These are phyloP conservation scores for Dictyostelium intermedium DNA, from an alignment of 78 protist genomes.

Conservation along the genomic window DNA sequence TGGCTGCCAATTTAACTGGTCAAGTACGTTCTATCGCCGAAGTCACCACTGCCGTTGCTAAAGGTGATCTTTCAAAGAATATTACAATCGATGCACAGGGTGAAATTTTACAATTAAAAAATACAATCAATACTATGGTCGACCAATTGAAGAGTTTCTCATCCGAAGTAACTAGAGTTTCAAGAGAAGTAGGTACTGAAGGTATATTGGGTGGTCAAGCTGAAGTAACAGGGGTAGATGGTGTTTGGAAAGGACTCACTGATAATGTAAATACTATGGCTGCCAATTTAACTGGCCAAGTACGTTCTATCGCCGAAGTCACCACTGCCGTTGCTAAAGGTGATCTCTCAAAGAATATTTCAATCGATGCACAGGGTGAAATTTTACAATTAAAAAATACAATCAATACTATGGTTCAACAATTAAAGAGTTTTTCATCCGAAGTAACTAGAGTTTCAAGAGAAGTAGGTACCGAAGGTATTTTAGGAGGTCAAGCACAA, in stretches of 20 bases:
- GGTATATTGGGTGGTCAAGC: constrained; percentile 80
- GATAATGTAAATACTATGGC: constrained; percentile 76
- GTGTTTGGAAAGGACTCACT: constrained; percentile 41
- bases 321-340: constrained; percentile 55
- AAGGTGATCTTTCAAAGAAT: constrained; percentile 76
- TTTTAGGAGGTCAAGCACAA: constrained; percentile 66
- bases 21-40: constrained; percentile 81
- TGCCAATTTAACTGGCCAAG: constrained; percentile 59
- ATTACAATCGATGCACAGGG: constrained; percentile 63
- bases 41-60: constrained; percentile 84
- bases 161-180: constrained; percentile 72
- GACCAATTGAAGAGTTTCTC: constrained; percentile 68
- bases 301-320: constrained; percentile 63
- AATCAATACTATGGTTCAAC: constrained; percentile 58
- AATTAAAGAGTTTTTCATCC: constrained; percentile 32
- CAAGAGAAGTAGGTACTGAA: constrained; percentile 66
- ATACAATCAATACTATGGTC: constrained; percentile 82
- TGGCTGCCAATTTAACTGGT: constrained; percentile 78
- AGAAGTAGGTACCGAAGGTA: constrained; percentile 78
- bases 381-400: constrained; percentile 43
- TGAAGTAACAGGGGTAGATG: constrained; percentile 49
- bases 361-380: constrained; percentile 32
- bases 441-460: constrained; percentile 62
- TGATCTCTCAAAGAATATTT: constrained; percentile 38
- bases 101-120: constrained; percentile 74